Conservation (phyloP, 1,139 yeast genomes). For the Geotrichum fermentans region DNA sequence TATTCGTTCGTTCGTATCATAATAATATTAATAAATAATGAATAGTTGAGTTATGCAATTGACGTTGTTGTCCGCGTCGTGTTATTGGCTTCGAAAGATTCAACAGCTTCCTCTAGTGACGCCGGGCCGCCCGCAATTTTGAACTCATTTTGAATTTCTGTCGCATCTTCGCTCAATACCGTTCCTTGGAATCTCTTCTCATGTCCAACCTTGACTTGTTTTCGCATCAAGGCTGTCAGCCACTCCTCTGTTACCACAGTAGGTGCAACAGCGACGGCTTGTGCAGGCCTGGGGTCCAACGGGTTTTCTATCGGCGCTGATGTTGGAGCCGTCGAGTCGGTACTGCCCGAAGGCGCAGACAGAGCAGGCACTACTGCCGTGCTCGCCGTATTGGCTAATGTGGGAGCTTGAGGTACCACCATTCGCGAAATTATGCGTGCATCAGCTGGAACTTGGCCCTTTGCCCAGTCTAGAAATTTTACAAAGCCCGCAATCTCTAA, state of each 20-base stretch:
- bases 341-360: neutral
- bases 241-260: conserved; percentile 29
- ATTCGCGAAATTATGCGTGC: conserved; percentile 39
- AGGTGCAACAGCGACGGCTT: neutral
- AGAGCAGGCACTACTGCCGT: neutral
- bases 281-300: neutral
- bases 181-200: conserved; percentile 38
- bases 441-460: conserved; percentile 41
- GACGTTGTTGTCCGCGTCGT: neutral
- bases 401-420: conserved; percentile 7
- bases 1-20: no score
- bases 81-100: neutral
- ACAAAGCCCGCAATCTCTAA: conserved; percentile 28
- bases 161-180: conserved; percentile 27
- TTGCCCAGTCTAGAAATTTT: conserved; percentile 48
- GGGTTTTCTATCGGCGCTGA: neutral
- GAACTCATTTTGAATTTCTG: conserved; percentile 19
- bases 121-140: conserved; percentile 30
- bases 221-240: conserved; percentile 36
- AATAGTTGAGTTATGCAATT: neutral
- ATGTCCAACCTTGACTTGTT: conserved; percentile 36
- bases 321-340: conserved; percentile 1
- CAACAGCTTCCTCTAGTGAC: conserved; percentile 21
- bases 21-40: neutral
- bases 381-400: neutral